These are phyloP conservation scores for Westerdykella ornata DNA, from an alignment of 2,329 filamentous ascomycete species.

Conservation along the genomic window DNA sequence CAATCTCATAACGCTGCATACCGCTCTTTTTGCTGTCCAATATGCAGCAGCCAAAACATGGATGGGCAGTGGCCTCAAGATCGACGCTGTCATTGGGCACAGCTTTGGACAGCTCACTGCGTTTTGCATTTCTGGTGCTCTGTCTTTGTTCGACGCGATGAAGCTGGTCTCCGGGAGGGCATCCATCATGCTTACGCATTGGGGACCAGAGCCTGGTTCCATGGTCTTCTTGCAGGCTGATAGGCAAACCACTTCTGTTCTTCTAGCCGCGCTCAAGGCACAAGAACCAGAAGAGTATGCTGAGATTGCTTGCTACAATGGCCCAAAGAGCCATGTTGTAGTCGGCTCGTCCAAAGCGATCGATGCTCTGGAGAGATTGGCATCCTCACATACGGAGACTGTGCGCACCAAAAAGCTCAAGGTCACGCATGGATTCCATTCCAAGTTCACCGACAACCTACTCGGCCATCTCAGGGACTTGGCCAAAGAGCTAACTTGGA, in stretches of 20 bases:
- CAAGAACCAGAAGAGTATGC: background rate
- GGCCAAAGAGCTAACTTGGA: conserved; percentile 28
- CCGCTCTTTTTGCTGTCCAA: conserved; percentile 29
- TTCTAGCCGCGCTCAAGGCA: too few relatives aligned
- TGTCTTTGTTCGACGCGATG: conserved; percentile 29
- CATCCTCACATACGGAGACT: background rate
- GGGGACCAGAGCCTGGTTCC: conserved; percentile 32
- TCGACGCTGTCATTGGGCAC: conserved; percentile 27
- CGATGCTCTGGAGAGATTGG: conserved; percentile 14
- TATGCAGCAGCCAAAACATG: conserved; percentile 24
- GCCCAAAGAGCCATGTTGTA: conserved; percentile 7
- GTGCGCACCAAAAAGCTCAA: conserved; percentile 16
- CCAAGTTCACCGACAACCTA: conserved; percentile 22
- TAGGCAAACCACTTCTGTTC: background rate
- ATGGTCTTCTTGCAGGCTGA: conserved; percentile 26
- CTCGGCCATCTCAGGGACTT: conserved; percentile 7
- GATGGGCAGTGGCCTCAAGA: conserved; percentile 14
- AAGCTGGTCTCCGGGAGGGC: conserved; percentile 21
- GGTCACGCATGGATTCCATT: conserved; percentile 21
- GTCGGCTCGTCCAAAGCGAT: conserved; percentile 8
- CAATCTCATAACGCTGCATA: conserved; percentile 20
- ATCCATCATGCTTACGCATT: conserved; percentile 29
- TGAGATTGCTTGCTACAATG: conserved; percentile 12
- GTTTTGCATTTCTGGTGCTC: conserved; percentile 28
- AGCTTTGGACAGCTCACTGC: conserved; percentile 39